Evolutionary conservation across 2,329 filamentous ascomycete genomes (phyloP).

Genomic region (Lasiodiplodia citricola): DNA sequence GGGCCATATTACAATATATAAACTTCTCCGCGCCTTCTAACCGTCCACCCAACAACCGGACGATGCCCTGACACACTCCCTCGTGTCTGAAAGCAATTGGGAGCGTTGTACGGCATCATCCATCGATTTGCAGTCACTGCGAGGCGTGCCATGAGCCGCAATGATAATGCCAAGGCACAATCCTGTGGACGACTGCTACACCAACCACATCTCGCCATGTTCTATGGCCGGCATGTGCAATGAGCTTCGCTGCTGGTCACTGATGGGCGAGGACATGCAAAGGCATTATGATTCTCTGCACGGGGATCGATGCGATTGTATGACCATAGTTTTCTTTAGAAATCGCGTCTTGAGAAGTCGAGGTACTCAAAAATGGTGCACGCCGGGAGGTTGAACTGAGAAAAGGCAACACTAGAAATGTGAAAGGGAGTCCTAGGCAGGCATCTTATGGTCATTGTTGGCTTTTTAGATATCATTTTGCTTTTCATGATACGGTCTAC

Average conservation of each 20-base stretch:
- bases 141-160: constrained; percentile 14
- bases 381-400: no score
- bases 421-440: neutral
- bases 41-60: neutral
- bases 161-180: neutral
- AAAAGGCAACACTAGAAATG: neutral
- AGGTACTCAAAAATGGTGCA: no score
- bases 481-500: neutral
- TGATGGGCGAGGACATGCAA: neutral
- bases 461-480: neutral
- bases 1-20: constrained; percentile 4
- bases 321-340: neutral
- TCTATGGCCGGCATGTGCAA: constrained; percentile 7
- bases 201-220: neutral
- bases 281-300: neutral
- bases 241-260: neutral
- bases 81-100: constrained; percentile 1
- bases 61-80: constrained; percentile 20
- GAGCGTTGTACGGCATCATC: constrained; percentile 22
- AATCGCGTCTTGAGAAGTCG: neutral
- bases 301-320: neutral
- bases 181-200: constrained; percentile 20
- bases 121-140: constrained; percentile 14
- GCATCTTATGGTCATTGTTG: neutral
- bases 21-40: neutral